Conservation (phyloP, 352 stramenopile genomes). For the Globisporangium viniferum region DNA sequence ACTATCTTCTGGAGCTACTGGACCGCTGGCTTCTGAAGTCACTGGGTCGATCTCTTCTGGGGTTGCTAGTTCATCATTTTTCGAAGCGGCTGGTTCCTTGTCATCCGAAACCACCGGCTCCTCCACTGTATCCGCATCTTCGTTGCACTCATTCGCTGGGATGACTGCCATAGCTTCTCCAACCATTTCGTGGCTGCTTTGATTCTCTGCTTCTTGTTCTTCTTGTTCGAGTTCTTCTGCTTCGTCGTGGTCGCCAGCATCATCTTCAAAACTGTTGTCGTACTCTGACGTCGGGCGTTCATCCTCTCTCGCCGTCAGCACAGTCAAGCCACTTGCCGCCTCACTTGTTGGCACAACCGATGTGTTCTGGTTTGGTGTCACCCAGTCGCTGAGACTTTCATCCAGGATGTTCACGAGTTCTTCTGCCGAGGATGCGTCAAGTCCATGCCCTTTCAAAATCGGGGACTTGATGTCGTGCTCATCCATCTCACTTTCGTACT, state of each 20-base stretch:
- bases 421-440: conserved; percentile 13
- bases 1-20: background rate
- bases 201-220: conserved; percentile 14
- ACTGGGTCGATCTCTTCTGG: background rate
- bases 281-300: conserved; percentile 24
- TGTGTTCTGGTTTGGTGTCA: background rate
- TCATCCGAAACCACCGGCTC: background rate
- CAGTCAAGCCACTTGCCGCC: background rate
- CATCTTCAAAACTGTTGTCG: conserved; percentile 54
- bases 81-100: background rate
- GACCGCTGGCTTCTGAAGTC: background rate
- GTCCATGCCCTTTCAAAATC: background rate
- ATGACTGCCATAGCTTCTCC: background rate
- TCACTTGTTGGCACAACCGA: background rate
- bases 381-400: conserved; percentile 44
- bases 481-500: background rate
- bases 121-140: background rate
- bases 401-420: conserved; percentile 63
- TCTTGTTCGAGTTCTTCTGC: background rate
- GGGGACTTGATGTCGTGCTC: background rate
- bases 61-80: background rate
- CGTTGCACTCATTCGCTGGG: background rate
- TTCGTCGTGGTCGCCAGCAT: conserved; percentile 6
- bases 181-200: background rate
- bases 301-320: conserved; percentile 7